These are phyloP conservation scores for Solanum hybrid DNA, from an alignment of 305 asterid species.

Conservation along the genomic window DNA sequence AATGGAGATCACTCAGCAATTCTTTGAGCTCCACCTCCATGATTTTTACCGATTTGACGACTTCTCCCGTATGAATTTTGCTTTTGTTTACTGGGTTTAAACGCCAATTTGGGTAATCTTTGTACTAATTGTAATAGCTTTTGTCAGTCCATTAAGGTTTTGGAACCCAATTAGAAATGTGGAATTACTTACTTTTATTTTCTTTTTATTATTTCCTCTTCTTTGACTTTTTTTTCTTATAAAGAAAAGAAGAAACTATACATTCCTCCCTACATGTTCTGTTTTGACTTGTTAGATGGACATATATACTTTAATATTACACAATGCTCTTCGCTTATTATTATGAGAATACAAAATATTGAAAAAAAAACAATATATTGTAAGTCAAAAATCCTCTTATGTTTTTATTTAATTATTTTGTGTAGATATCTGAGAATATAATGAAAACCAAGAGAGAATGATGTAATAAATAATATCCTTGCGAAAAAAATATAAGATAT, in stretches of 20 bases:
- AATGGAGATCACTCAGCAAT: constrained; percentile 37
- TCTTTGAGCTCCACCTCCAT: constrained; percentile 52
- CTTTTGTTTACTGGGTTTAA: not conserved
- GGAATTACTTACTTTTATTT: not conserved
- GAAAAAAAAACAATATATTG: too few species aligned
- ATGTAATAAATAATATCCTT: not conserved
- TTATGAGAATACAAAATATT: too few species aligned
- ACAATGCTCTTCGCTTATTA: too few species aligned
- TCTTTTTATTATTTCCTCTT: not conserved
- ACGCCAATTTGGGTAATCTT: not conserved
- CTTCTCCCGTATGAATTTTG: not conserved
- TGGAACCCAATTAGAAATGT: not conserved
- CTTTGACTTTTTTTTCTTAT: not conserved
- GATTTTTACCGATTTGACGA: not conserved
- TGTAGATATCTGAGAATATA: not conserved
- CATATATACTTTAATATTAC: too few species aligned
- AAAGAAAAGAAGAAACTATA: not conserved
- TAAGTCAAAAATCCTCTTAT: too few species aligned
- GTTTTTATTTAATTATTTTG: too few species aligned
- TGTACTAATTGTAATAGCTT: not conserved
- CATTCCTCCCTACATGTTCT: not conserved
- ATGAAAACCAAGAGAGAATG: not conserved
- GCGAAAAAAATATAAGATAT: too few species aligned
- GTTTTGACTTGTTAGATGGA: not conserved
- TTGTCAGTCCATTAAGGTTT: not conserved